Conservation (phyloP, 306 rosid genomes). For the Hippophae tibetana region DNA sequence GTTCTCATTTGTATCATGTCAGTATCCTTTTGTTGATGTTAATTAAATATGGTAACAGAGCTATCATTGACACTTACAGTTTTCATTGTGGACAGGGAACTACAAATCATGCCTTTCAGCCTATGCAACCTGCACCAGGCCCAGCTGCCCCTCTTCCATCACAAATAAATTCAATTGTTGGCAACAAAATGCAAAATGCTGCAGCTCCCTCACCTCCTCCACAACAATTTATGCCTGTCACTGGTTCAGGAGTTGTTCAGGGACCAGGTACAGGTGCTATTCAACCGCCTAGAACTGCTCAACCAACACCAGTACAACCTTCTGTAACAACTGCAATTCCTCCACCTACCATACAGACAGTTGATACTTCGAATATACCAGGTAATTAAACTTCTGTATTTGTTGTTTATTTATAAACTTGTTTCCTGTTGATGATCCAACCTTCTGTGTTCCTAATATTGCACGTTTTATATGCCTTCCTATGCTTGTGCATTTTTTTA, state of each 20-base stretch:
- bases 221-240: conserved; percentile 60
- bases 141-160: conserved; percentile 38
- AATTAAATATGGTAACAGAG: too few species aligned
- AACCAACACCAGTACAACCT: conserved; percentile 45
- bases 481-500: too few species aligned
- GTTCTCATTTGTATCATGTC: conserved; percentile 88
- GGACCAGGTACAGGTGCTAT: conserved; percentile 53
- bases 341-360: conserved; percentile 86
- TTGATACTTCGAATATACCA: conserved; percentile 83
- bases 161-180: conserved; percentile 32
- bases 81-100: conserved; percentile 23
- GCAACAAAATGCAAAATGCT: conserved; percentile 44
- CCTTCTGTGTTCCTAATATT: too few species aligned
- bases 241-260: conserved; percentile 49
- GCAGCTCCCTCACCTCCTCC: conserved; percentile 41
- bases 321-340: conserved; percentile 51
- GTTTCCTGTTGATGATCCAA: too few species aligned
- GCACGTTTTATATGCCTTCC: too few species aligned
- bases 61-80: too few species aligned
- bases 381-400: conserved; percentile 34
- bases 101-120: conserved; percentile 42
- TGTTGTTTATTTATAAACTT: background rate
- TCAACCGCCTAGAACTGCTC: conserved; percentile 79
- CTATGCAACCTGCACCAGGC: conserved; percentile 21
- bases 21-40: conserved; percentile 15